Conservation (phyloP, 345 rosid genomes). For the Atalantia buxifolia region DNA sequence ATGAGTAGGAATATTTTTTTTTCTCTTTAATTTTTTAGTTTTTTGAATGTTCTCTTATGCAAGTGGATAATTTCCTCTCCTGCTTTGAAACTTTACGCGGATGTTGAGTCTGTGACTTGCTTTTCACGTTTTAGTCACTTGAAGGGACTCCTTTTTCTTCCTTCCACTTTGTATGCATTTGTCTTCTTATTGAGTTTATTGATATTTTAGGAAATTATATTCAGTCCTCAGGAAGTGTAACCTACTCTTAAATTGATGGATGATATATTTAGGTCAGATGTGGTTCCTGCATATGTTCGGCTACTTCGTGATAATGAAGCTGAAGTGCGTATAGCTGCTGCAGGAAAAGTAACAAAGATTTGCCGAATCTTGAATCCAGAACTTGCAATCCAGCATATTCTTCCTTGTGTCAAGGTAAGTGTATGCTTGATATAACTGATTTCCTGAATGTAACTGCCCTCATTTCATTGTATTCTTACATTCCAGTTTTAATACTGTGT, state of each 20-base stretch:
- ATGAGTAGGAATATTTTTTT: not conserved
- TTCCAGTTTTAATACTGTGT: not conserved
- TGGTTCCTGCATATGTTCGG: conserved; percentile 61
- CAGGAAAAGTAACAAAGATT: conserved; percentile 57
- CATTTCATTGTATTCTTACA: not conserved
- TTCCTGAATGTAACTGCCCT: not conserved
- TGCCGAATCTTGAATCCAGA: conserved; percentile 59
- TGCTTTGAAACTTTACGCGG: not conserved
- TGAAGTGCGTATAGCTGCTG: conserved; percentile 65
- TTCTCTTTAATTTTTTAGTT: not conserved
- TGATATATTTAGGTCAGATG: conserved; percentile 38
- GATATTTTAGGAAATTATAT: not conserved
- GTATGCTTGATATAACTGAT: not conserved
- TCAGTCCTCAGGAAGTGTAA: not conserved
- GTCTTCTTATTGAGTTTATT: not conserved
- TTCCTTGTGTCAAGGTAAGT: conserved; percentile 58
- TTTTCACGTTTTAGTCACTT: not conserved
- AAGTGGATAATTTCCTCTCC: not conserved
- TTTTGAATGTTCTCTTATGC: not conserved
- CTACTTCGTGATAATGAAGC: conserved; percentile 70
- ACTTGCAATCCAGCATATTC: conserved; percentile 56
- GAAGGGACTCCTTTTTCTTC: not conserved
- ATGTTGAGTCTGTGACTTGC: not conserved
- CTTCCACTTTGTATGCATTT: not conserved
- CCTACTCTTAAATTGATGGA: not conserved